A percentile compares a stretch with the other conserved stretches of the same genome.
These are phyloP conservation scores for Pichia sp. DNA, from an alignment of 1,139 yeast genomes.

Conservation along the genomic window DNA sequence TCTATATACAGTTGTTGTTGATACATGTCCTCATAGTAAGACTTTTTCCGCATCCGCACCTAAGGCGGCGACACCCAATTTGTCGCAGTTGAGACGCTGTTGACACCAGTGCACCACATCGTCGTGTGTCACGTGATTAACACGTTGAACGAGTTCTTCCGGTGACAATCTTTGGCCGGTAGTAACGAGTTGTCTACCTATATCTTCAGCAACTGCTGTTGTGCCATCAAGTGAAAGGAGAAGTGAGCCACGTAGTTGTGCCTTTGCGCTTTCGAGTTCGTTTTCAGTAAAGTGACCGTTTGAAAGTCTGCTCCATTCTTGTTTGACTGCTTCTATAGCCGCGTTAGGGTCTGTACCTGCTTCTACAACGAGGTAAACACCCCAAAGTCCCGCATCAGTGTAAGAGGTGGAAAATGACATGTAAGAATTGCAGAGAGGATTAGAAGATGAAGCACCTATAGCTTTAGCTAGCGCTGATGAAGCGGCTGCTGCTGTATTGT, in stretches of 20 bases:
- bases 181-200: conserved; percentile 93
- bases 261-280: conserved; percentile 90
- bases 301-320: conserved; percentile 85
- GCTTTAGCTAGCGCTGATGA: conserved; percentile 68
- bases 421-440: conserved; percentile 80
- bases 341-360: conserved; percentile 55
- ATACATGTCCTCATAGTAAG: no score
- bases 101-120: conserved; percentile 90
- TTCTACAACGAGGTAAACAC: conserved; percentile 85
- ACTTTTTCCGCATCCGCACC: conserved; percentile 58
- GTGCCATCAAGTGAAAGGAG: conserved; percentile 88
- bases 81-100: conserved; percentile 67
- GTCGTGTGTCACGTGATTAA: conserved; percentile 66
- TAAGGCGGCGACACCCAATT: conserved; percentile 82
- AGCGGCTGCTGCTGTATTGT: conserved; percentile 65
- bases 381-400: conserved; percentile 97
- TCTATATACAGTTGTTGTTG: no score
- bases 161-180: conserved; percentile 89
- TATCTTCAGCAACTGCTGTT: conserved; percentile 94
- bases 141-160: conserved; percentile 82
- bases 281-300: conserved; percentile 68
- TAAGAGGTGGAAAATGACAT: conserved; percentile 96
- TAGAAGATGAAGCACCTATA: conserved; percentile 36
- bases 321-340: conserved; percentile 63
- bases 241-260: conserved; percentile 89